phyloP scores from a whole-genome alignment of 2,329 filamentous ascomycete species.

The Clonostachys rosea region DNA sequence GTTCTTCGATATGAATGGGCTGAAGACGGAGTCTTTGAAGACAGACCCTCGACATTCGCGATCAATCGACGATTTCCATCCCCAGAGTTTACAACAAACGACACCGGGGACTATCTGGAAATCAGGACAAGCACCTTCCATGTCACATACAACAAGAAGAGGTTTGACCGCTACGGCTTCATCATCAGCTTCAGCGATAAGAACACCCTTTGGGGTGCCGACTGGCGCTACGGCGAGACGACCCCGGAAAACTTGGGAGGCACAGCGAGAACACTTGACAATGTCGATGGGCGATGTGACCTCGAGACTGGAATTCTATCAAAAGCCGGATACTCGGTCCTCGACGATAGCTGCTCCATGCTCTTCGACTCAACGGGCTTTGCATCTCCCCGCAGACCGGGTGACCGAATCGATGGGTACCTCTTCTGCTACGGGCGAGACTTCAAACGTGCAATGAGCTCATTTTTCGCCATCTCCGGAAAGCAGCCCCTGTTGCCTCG shows the following conservation, averaged over 20 bases:
- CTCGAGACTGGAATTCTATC: constrained; percentile 47
- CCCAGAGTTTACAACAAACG: constrained; percentile 40
- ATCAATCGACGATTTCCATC: constrained; percentile 41
- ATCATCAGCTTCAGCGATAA: constrained; percentile 32
- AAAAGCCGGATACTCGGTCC: constrained; percentile 39
- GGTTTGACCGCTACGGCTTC: constrained; percentile 47
- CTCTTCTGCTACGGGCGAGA: constrained; percentile 56
- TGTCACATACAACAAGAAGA: constrained; percentile 52
- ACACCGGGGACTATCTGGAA: constrained; percentile 40
- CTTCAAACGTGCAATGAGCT: constrained; percentile 46
- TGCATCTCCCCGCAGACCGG: constrained; percentile 38
- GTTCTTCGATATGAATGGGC: constrained; percentile 60
- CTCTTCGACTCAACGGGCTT: constrained; percentile 49
- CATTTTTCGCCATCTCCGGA: constrained; percentile 51
- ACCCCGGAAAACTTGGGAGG: constrained; percentile 32
- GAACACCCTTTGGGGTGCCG: constrained; percentile 27
- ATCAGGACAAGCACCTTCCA: constrained; percentile 52
- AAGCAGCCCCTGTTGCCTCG: constrained; percentile 49
- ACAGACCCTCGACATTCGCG: constrained; percentile 59
- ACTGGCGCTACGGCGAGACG: constrained; percentile 48
- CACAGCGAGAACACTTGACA: constrained; percentile 50
- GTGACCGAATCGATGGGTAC: constrained; percentile 51
- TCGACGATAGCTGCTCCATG: constrained; percentile 53
- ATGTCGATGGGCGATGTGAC: constrained; percentile 40
- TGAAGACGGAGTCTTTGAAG: constrained; percentile 53